Base-by-base conservation (phyloP, 768 basidiomycete species). In the Sporobolomyces pararoseus region DNA sequence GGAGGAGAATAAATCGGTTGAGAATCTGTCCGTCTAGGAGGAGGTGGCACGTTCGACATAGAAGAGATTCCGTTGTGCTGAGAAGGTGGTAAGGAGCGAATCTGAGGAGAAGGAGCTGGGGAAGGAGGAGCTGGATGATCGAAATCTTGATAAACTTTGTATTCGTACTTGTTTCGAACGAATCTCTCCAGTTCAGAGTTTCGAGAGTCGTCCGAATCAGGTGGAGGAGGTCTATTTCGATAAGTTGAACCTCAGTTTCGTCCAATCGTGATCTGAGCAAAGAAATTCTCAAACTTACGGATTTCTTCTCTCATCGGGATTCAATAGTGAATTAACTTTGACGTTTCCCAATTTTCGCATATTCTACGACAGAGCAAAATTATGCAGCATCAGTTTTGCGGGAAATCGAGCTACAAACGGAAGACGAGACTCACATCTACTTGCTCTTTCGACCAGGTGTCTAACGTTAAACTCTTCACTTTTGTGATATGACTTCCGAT, bases 391-490 rank as follows among this genome's bases (percentile, higher is more conserved):
- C 17, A 49, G 47, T 7, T 5, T 9, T n/a, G n/a, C 37, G 65
- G 35, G 39, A 47, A 37, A 12, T 16, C 27, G 7, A 47, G 29
- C 35, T 53, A 46, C 47, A 31, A 5, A n/a, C 29, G 9, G 39
- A 53, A 39, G 27, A 25, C 34, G 50, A 23, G n/a, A 80, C 85
- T 66, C 70, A 90, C 91, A 79, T 92, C 90, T 52, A 91, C 86
- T 79, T 93, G 91, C 66, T 95, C 91, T 76, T 87, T 90, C 52
- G 85, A 84, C 91, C 91, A 94, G 46, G 86, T 82, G 77, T 94
- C 93, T 79, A 95, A 81, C 1, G 89, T 91, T 46, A 96, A 75
- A 77, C 91, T 94, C 83, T 95, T 96, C 91, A 97, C 90, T 86
- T 96, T 93, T 0, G 89, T 86, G 73, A 92, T 83, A 78, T 97